Evolutionary conservation across 192 early-diverging fungal species (phyloP), one percentile per base, ranked within the genome.

Genomic region (Obelidium mucronatum): DNA sequence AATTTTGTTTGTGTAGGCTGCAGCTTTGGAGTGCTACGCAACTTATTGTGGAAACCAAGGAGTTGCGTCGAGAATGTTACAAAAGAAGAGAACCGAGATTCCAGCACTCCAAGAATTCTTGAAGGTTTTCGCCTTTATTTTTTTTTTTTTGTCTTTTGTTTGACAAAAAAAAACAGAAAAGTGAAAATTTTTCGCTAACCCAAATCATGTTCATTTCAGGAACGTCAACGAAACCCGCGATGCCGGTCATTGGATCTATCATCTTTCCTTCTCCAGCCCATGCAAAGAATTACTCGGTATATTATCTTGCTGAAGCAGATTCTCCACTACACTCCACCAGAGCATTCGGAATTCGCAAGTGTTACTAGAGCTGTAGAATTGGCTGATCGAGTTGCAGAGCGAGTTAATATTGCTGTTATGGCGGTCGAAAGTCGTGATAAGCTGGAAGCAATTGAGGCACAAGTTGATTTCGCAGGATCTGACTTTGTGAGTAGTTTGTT

Each of bases 231-330:
- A 13, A 85, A 86, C 42, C 90, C 91, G 1, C 74, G 81, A 34
- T 94, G 91, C 75, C 89, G 91, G 1, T 84, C 83, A 40, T 75
- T 95, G 36, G 94, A 95, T 74, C 85, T 95, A 11, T 92, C 89
- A 0, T 91, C 90, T 34, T 95, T 91, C 67, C 81, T 95, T 39
- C 76, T 89, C 42, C 61, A 80, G 60, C 88, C 88, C 34, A 88
- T 89, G 86, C 88, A 89, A 71, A 60, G 88, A 19, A 82, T 89
- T 60, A 88, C 88, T 19, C 77, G 88, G 44, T 89, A 89, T 65
- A 64, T 85, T n/a, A 79, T 89, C n/a, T 51, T 89, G 24, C 66
- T 89, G 33, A 74, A 81, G 61, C 84, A 88, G 86, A 79, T 89
- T 24, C 69, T 88, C 61, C 88, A 89, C 63, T 84, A 88, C 62